Base-by-base conservation (phyloP, 1,284 basidiomycete genomes). In the Phylloporus sp. region DNA sequence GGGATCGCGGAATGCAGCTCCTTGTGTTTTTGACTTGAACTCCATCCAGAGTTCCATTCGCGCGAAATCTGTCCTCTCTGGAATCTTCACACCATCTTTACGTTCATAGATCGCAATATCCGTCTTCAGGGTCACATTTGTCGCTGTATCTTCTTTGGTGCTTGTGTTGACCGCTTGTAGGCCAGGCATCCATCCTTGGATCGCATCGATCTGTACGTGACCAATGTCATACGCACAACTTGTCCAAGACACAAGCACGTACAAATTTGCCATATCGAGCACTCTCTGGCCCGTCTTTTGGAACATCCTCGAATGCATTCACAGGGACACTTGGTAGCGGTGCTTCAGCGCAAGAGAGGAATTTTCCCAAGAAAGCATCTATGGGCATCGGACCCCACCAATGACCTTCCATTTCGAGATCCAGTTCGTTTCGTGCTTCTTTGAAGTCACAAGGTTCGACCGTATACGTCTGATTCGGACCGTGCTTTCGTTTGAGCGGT, bases 371-470 rank as follows among this genome's bases (percentile, higher is more conserved):
- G 19, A 63, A 63, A 4, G n/a, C 39, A 10, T 11, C 12, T 20
- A 56, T 27, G 41, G 62, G 62, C 62, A 63, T 63, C 7, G 53
- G 17, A 12, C 62, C 62, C 6, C 55, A 19, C 62, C 52, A 63
- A 32, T 39, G 62, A 7, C 20, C 27, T 4, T 55, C 39, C 62
- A 56, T 63, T 12, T 41, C 62, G 1, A 32, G n/a, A 7, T 20
- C 15, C 2, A 63, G 32, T 5, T 56, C 25, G 6, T 32, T 20
- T 32, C 39, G 37, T 15, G 32, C 62, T 15, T 17, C 8, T 5
- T 41, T 29, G 27, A 43, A 27, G 43, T 19, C 20, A n/a, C n/a
- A n/a, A n/a, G n/a, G n/a, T n/a, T 60, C 60, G 29, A 32, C 32
- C 4, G 55, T 19, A 20, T 35, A 56, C 8, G 20, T 25, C 23